Percentiles rank a stretch among this genome's conserved stretches.
phyloP scores from a whole-genome alignment of 345 rosid genomes.

The Aquilaria malaccensis region DNA sequence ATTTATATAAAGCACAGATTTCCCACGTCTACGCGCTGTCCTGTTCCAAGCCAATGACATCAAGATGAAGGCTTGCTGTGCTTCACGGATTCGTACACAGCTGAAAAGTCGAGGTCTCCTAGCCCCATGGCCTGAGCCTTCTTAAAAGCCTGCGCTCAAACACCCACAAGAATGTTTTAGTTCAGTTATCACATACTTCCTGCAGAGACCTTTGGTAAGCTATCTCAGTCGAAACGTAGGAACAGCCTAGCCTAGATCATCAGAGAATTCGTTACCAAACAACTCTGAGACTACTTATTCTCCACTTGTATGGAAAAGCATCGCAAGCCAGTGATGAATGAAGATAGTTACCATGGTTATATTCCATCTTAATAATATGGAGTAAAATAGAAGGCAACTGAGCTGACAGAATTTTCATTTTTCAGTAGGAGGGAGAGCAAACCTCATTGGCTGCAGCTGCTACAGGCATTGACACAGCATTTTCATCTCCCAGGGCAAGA shows the following conservation, averaged over 20 bases:
- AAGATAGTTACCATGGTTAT: no score
- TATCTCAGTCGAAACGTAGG: no score
- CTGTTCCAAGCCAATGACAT: neutral
- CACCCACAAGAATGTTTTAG: neutral
- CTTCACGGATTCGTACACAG: constrained; percentile 69
- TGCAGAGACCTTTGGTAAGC: no score
- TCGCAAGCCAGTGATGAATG: no score
- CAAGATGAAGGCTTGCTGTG: constrained; percentile 23
- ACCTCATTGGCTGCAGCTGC: constrained; percentile 97
- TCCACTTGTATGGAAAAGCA: no score
- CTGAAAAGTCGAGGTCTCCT: constrained; percentile 86
- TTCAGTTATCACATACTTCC: neutral
- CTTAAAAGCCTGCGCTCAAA: constrained; percentile 63
- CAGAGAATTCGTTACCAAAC: no score
- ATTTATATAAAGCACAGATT: no score
- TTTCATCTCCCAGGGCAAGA: constrained; percentile 94
- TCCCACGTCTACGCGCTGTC: neutral
- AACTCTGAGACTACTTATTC: no score
- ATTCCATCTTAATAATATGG: no score
- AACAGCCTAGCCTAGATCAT: no score
- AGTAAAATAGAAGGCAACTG: no score
- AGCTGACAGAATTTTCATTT: neutral
- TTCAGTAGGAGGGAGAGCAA: constrained; percentile 6
- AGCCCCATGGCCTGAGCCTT: constrained; percentile 87
- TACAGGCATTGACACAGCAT: constrained; percentile 81